These are phyloP conservation scores for Hippophae rhamnoides DNA, from an alignment of 306 rosid species.

Conservation along the genomic window DNA sequence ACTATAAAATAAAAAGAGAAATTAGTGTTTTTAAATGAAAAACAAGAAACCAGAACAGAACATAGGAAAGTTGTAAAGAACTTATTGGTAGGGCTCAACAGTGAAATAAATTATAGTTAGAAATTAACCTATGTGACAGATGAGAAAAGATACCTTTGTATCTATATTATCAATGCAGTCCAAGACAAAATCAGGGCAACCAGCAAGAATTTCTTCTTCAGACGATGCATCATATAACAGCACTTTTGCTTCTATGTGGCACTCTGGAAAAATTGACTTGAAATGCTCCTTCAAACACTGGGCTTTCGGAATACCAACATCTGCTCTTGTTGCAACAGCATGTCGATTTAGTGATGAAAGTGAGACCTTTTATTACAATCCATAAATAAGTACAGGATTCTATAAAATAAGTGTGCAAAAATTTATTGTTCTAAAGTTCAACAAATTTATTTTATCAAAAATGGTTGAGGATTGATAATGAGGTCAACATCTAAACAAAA, in stretches of 20 bases:
- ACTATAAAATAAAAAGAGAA: neutral
- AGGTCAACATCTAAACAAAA: neutral
- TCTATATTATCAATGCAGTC: constrained; percentile 95
- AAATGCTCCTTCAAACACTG: constrained; percentile 91
- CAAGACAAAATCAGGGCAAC: constrained; percentile 81
- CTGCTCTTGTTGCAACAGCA: constrained; percentile 97
- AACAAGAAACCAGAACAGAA: no score
- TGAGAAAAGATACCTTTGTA: constrained; percentile 58
- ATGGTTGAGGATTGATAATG: neutral
- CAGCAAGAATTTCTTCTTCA: constrained; percentile 89
- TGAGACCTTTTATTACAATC: constrained; percentile 74
- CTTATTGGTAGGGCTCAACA: no score
- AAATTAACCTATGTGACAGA: neutral
- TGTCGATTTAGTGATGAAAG: constrained; percentile 97
- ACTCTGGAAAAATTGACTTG: constrained; percentile 80
- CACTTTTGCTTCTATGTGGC: constrained; percentile 78
- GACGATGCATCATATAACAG: constrained; percentile 72
- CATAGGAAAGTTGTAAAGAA: no score
- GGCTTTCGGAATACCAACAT: constrained; percentile 92
- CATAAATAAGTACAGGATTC: constrained; percentile 29
- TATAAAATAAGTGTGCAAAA: neutral
- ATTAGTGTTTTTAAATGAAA: neutral
- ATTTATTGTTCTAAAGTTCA: neutral
- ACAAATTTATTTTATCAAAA: no score
- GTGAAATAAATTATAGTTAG: neutral